Evolutionary conservation across 1,139 yeast species (phyloP), one percentile per base, ranked within the genome.

Genomic region (Blastobotrys aristatus): DNA sequence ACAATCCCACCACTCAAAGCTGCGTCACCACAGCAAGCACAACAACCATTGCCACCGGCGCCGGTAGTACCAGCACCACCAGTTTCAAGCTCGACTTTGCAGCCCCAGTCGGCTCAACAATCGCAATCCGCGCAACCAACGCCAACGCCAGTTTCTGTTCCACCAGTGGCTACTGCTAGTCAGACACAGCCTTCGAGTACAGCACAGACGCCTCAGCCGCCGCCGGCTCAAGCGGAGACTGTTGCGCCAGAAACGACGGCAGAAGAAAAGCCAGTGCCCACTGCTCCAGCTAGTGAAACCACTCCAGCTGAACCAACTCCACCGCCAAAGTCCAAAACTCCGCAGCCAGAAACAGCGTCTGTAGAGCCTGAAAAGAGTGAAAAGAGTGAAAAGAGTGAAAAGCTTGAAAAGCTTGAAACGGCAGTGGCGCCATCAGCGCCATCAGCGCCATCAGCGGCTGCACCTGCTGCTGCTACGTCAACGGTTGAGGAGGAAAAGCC

Each of bases 21-120:
- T 27, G 55, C 45, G 26, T 53, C 40, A 27, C 56, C 48, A 38
- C 57, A 51, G 42, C 60, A 50, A 29, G 57, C 50, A 29, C 54
- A 40, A 27, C 55, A 49, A 35, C 53, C 44, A 36, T 51, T 43
- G 41, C 57, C 49, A 44, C 58, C 48, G 41, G 57, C 44, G 26
- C 14, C 36, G 20, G 18, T 27, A 17, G 10, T 59, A 52, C 14
- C 41, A 20, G 22, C 44, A 17, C 8, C 44, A 17, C 2, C 44
- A 31, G 20, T 20, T 10, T 10, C 38, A 31, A 21, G 29, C 40
- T 31, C 42, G 32, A 10, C 21, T 26, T 8, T 26, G 34, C 20
- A 43, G 34, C 17, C 46, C 40, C 2, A 4, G 20, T 18, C 32
- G 17, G 17, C 45, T 33, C 13, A 33, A 31, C n/a, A 41, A 22